Evolutionary conservation across 352 stramenopile species (phyloP), one percentile per base, ranked within the genome.

Genomic region (Phytopythium cucurbitacearum): DNA sequence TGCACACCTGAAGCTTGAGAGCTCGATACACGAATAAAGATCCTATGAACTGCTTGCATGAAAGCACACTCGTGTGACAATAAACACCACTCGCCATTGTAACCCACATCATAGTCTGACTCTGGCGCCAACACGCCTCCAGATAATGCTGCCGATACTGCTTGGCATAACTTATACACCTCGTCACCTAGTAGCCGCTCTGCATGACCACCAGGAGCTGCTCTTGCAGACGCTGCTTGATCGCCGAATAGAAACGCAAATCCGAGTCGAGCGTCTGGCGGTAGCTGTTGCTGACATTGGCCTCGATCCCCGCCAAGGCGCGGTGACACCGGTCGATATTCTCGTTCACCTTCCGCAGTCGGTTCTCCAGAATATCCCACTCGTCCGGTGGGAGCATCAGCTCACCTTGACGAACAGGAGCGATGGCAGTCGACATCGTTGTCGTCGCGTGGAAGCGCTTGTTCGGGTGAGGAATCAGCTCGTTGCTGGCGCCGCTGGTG

Each of bases 211-310:
- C 77, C 8, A 89, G 57, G 21, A 89, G 56, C 33, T 89, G 76
- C 62, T 87, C 73, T 51, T 89, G 78, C 38, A 89, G 63, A 7
- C 73, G 73, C 57, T 87, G 77, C 57, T 89, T 89, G 59, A 89
- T 89, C 40, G 75, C 73, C 1, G 72, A 73, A 61, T 86, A 89
- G 56, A 89, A 89, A 3, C 69, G 69, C 42, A 89, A 54, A 53
- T 89, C 78, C 10, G 64, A 64, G 44, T 89, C 78, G 48, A 89
- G 51, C 36, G 68, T 80, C 56, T 79, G 63, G 32, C 80, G 77
- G 43, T 89, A 77, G 49, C 57, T 71, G 33, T 79, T 71, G 59
- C 70, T 78, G 42, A 85, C 55, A 34, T 64, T 80, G 7, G 46
- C 68, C 4, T 85, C 77, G 28, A 62, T 46, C 41, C 68, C 71